A percentile compares a stretch with the other conserved stretches of the same genome.
These are phyloP conservation scores for Colletotrichum somersetense DNA, from an alignment of 2,329 filamentous ascomycete species.

Conservation along the genomic window DNA sequence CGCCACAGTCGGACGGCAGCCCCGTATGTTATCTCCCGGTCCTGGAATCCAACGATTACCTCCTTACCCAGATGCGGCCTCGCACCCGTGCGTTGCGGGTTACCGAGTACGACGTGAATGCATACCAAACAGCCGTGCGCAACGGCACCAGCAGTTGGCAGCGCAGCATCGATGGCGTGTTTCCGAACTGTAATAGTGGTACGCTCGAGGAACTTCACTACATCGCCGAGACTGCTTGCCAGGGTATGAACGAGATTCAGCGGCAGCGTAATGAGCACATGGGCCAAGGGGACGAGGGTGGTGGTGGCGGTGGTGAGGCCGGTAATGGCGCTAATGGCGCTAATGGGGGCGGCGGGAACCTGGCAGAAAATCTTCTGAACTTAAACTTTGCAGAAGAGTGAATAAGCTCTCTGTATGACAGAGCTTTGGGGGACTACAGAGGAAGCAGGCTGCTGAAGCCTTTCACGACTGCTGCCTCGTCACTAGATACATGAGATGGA, in stretches of 20 bases:
- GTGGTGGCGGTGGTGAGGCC: conserved; percentile 6
- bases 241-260: conserved; percentile 60
- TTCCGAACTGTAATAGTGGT: conserved; percentile 58
- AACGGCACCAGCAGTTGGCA: conserved; percentile 59
- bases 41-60: conserved; percentile 41
- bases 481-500: not conserved
- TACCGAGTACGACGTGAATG: conserved; percentile 53
- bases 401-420: not conserved
- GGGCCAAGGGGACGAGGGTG: conserved; percentile 19
- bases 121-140: conserved; percentile 53
- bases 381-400: conserved; percentile 34
- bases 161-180: conserved; percentile 58
- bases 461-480: not conserved
- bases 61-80: conserved; percentile 46
- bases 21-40: conserved; percentile 37
- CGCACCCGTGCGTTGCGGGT: conserved; percentile 44
- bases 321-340: not conserved
- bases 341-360: conserved; percentile 14
- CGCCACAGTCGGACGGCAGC: conserved; percentile 48
- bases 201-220: conserved; percentile 59
- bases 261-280: conserved; percentile 35
- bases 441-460: not conserved
- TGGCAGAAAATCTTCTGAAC: conserved; percentile 39
- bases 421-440: too few relatives aligned
- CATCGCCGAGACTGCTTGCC: conserved; percentile 59